Percentiles rank a stretch among this genome's conserved stretches.
phyloP scores from a whole-genome alignment of 1,139 yeast genomes.

The Fermentozyma sake region DNA sequence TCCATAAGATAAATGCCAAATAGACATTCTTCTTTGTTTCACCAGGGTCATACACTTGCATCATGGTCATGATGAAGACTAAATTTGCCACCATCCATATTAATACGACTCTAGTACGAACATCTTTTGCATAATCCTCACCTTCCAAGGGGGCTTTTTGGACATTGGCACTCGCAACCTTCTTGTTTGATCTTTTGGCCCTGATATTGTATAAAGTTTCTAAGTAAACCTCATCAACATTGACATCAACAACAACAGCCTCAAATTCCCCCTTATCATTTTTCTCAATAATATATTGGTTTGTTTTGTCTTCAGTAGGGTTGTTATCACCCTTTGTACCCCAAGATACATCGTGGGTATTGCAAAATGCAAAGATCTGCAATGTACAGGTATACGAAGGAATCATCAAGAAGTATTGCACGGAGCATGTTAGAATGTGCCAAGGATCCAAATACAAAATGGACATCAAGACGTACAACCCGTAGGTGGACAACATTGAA shows the following conservation, averaged over 20 bases:
- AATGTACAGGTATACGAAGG: slow-evolving; percentile 91
- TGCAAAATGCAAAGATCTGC: slow-evolving; percentile 92
- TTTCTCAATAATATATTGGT: slow-evolving; percentile 44
- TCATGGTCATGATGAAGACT: slow-evolving; percentile 77
- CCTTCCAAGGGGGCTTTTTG: slow-evolving; percentile 37
- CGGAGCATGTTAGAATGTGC: slow-evolving; percentile 82
- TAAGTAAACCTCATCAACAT: slow-evolving; percentile 82
- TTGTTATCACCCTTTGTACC: slow-evolving; percentile 93
- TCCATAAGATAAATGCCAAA: slow-evolving; percentile 81
- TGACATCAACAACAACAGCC: slow-evolving; percentile 84
- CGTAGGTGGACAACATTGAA: slow-evolving; percentile 87
- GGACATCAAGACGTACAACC: slow-evolving; percentile 76
- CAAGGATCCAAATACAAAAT: slow-evolving; percentile 86
- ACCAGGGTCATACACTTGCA: slow-evolving; percentile 71
- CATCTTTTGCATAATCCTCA: slow-evolving; percentile 91
- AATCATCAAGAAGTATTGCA: slow-evolving; percentile 79
- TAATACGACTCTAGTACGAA: slow-evolving; percentile 90
- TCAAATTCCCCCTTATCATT: slow-evolving; percentile 67
- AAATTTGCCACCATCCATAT: slow-evolving; percentile 83
- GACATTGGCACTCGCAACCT: slow-evolving; percentile 46
- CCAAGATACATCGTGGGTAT: slow-evolving; percentile 96
- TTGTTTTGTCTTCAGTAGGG: slow-evolving; percentile 48
- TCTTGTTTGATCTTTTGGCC: slow-evolving; percentile 60
- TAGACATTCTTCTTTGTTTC: slow-evolving; percentile 60
- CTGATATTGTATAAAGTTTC: slow-evolving; percentile 72